phyloP scores from a whole-genome alignment of 805 yeast genomes.

The Blastobotrys robertii region DNA sequence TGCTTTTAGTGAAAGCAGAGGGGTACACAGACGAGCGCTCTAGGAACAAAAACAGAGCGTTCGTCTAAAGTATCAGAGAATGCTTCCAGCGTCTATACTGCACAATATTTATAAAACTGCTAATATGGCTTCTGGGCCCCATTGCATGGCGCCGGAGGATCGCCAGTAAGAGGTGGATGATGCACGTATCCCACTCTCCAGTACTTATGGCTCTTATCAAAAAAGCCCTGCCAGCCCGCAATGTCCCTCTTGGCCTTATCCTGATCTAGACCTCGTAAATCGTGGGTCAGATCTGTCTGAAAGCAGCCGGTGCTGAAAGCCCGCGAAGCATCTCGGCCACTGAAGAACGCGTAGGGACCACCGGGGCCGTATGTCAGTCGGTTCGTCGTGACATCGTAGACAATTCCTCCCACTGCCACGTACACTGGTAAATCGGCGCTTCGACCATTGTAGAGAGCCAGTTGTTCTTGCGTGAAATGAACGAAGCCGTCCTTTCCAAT shows the following conservation, averaged over 20 bases:
- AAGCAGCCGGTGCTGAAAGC: slow-evolving; percentile 68
- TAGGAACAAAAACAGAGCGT: too few relatives aligned
- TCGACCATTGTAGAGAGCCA: slow-evolving; percentile 43
- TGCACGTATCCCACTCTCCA: slow-evolving; percentile 54
- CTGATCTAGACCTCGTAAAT: slow-evolving; percentile 49
- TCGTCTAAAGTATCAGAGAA: too few relatives aligned
- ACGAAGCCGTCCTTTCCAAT: slow-evolving; percentile 16
- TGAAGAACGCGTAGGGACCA: slow-evolving; percentile 46
- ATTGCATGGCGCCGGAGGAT: slow-evolving; percentile 42
- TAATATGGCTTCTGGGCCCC: slow-evolving; percentile 3
- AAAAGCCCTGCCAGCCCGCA: slow-evolving; percentile 45
- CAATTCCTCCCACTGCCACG: slow-evolving; percentile 48
- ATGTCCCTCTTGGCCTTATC: slow-evolving; percentile 34
- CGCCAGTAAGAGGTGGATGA: slow-evolving; percentile 37
- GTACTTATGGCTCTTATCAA: slow-evolving; percentile 36
- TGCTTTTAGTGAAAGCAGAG: too few relatives aligned
- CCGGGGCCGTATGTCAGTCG: slow-evolving; percentile 47
- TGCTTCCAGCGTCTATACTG: too few relatives aligned
- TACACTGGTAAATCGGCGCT: slow-evolving; percentile 42
- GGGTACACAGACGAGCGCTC: too few relatives aligned
- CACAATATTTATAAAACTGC: too few relatives aligned
- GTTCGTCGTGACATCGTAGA: slow-evolving; percentile 52
- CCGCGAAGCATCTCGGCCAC: slow-evolving; percentile 61
- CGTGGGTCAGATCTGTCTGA: slow-evolving; percentile 51
- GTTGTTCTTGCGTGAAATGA: slow-evolving; percentile 35